phyloP scores from a whole-genome alignment of 306 rosid genomes.

The Quercus bicolor region DNA sequence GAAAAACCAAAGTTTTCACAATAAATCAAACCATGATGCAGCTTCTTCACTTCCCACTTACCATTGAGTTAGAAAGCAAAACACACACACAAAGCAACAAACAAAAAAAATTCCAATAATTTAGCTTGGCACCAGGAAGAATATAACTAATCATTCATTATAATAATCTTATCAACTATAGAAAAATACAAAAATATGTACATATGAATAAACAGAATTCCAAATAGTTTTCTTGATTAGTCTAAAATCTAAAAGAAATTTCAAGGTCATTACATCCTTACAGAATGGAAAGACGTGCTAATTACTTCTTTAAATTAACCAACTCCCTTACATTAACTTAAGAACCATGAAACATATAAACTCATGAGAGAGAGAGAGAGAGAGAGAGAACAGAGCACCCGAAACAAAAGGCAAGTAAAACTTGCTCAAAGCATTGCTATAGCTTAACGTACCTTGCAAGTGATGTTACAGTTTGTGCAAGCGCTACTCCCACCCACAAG shows the following conservation, averaged over 20 bases:
- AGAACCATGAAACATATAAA: not conserved
- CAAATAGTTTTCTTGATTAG: not conserved
- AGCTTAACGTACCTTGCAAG: constrained; percentile 62
- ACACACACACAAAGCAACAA: not conserved
- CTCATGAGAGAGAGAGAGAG: not conserved
- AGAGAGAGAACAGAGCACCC: not conserved
- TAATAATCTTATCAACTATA: not conserved
- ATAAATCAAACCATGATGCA: not conserved
- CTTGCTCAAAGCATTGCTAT: not conserved
- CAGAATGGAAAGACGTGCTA: too few species aligned
- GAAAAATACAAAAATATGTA: not conserved
- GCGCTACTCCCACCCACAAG: constrained; percentile 26
- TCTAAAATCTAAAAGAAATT: too few species aligned
- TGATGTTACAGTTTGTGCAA: constrained; percentile 59
- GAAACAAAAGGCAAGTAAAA: not conserved
- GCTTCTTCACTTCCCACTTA: not conserved
- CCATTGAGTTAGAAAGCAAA: not conserved
- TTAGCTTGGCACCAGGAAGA: not conserved
- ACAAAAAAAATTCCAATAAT: not conserved
- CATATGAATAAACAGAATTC: not conserved
- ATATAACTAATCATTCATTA: not conserved
- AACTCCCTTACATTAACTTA: not conserved
- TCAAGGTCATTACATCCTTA: too few species aligned
- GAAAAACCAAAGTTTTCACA: not conserved
- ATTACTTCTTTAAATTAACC: not conserved